Evolutionary conservation across 495 filamentous ascomycete genomes (phyloP).

Genomic region (Rhizodiscina lignyota): DNA sequence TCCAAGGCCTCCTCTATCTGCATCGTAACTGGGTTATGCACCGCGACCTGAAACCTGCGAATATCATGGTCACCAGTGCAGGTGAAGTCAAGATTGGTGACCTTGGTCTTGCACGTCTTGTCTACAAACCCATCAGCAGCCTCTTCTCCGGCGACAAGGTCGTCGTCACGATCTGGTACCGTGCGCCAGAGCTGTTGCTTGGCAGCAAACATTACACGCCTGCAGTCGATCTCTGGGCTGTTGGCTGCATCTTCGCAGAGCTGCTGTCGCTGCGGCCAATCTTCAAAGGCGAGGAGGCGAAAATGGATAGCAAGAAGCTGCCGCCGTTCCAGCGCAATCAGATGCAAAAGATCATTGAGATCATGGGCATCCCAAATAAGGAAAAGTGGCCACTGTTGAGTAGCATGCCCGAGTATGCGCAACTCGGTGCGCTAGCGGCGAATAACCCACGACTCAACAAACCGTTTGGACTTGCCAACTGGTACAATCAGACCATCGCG

Average conservation of each 20-base stretch:
- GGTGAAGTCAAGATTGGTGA: slow-evolving; percentile 91
- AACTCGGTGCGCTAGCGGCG: slow-evolving; percentile 47
- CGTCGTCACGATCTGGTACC: slow-evolving; percentile 98
- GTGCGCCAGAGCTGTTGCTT: slow-evolving; percentile 83
- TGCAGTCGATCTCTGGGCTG: slow-evolving; percentile 92
- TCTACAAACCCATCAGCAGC: slow-evolving; percentile 81
- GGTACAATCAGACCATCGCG: slow-evolving; percentile 47
- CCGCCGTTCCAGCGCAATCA: slow-evolving; percentile 96
- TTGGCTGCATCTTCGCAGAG: slow-evolving; percentile 96
- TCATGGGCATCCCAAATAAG: slow-evolving; percentile 78
- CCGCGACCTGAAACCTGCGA: slow-evolving; percentile 91
- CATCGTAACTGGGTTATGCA: slow-evolving; percentile 97
- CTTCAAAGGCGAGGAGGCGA: slow-evolving; percentile 97
- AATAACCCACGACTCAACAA: slow-evolving; percentile 24
- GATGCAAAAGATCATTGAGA: slow-evolving; percentile 96
- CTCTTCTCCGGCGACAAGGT: slow-evolving; percentile 95
- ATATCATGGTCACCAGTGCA: slow-evolving; percentile 89
- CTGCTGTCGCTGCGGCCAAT: slow-evolving; percentile 81
- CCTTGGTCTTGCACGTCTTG: slow-evolving; percentile 77
- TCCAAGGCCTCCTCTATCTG: slow-evolving; percentile 86
- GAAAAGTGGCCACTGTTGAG: slow-evolving; percentile 74
- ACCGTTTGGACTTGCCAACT: slow-evolving; percentile 37
- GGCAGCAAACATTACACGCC: slow-evolving; percentile 89
- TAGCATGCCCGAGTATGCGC: slow-evolving; percentile 65
- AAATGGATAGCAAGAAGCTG: slow-evolving; percentile 95